Percentiles rank a stretch among this genome's conserved stretches.
phyloP scores from a whole-genome alignment of 441 rosid species.

The Capsella rubella region DNA sequence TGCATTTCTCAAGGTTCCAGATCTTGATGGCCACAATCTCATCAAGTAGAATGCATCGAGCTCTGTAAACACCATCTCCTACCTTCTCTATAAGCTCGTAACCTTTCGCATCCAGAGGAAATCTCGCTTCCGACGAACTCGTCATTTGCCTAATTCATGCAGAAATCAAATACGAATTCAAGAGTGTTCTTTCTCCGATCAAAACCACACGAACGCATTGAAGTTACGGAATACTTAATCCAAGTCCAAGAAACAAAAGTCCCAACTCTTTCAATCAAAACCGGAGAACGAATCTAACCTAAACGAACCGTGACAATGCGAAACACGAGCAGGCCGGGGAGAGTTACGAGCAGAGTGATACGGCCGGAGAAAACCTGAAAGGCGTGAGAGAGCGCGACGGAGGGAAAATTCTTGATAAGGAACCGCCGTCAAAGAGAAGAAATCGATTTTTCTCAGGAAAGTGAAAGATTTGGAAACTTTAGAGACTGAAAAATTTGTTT shows the following conservation, averaged over 20 bases:
- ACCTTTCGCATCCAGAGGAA: slow-evolving; percentile 59
- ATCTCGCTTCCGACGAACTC: slow-evolving; percentile 46
- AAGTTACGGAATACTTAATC: background rate
- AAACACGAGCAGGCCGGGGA: background rate
- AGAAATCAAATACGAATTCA: background rate
- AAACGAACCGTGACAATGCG: background rate
- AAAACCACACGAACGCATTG: background rate
- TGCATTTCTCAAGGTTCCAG: slow-evolving; percentile 49
- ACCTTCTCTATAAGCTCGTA: slow-evolving; percentile 40
- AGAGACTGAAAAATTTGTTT: too few relatives aligned
- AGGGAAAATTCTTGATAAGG: background rate
- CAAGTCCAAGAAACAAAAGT: background rate
- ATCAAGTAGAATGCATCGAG: slow-evolving; percentile 27
- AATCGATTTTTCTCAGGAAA: background rate
- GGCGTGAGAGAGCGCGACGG: background rate
- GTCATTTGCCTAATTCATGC: slow-evolving; percentile 7
- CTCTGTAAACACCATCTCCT: slow-evolving; percentile 64
- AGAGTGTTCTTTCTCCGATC: background rate
- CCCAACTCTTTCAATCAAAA: background rate
- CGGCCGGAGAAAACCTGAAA: background rate
- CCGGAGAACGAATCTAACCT: slow-evolving; percentile 6
- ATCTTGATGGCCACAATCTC: slow-evolving; percentile 8
- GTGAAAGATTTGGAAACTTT: background rate
- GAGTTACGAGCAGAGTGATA: background rate
- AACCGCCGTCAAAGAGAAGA: background rate